Conservation (phyloP, 2,329 filamentous ascomycete genomes). For the Aspergillus phoenicis region DNA sequence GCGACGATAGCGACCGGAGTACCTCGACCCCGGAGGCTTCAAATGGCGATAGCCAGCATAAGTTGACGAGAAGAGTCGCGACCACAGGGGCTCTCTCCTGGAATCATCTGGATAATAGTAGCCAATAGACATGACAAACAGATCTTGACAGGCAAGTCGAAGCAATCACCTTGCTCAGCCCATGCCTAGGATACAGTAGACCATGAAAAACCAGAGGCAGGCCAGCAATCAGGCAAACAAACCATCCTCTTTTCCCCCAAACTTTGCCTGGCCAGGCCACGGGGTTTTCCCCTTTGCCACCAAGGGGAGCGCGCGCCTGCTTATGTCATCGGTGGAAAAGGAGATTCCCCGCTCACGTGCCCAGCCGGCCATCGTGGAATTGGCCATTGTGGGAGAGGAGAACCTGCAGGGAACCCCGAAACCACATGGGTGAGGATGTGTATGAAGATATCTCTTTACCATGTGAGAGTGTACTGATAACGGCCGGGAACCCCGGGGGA, state of each 20-base stretch:
- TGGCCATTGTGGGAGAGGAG: not conserved
- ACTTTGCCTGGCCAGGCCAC: not conserved
- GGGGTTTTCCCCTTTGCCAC: not conserved
- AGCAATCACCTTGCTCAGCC: slow-evolving; percentile 9
- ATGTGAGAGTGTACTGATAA: not conserved
- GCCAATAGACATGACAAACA: slow-evolving; percentile 38
- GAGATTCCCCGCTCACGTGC: not conserved
- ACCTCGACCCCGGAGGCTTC: slow-evolving; percentile 28
- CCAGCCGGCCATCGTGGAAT: not conserved
- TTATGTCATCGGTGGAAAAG: slow-evolving; percentile 6
- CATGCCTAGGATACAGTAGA: slow-evolving; percentile 18
- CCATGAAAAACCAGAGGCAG: slow-evolving; percentile 1
- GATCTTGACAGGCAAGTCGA: slow-evolving; percentile 17
- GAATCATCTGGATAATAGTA: slow-evolving; percentile 46
- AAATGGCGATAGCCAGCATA: slow-evolving; percentile 36
- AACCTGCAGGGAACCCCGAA: too few relatives aligned
- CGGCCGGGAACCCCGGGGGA: not conserved
- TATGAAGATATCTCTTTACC: not conserved
- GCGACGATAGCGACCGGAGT: slow-evolving; percentile 32
- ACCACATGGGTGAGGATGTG: not conserved
- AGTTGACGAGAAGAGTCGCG: slow-evolving; percentile 31
- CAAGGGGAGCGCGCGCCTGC: not conserved
- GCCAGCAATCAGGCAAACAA: not conserved
- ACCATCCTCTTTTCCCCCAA: not conserved
- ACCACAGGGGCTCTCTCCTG: slow-evolving; percentile 40